These are phyloP conservation scores for Eucalyptus globulus DNA, from an alignment of 345 rosid species.

Conservation along the genomic window DNA sequence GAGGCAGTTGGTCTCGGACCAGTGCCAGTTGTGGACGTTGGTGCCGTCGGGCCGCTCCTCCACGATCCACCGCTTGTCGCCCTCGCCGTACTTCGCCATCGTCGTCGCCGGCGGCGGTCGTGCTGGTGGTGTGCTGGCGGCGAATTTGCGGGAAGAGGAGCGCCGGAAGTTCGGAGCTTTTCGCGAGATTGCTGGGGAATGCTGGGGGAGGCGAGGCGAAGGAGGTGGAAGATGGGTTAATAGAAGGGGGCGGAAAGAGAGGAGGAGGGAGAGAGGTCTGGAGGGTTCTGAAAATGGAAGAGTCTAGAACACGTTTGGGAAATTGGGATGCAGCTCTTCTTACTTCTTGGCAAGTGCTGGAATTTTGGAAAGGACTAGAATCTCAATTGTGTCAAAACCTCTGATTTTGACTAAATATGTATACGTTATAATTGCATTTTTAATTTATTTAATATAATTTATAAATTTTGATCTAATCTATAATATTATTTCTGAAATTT, in stretches of 20 bases:
- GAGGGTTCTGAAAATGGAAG: background rate
- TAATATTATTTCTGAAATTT: too few species aligned
- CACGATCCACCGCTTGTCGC: slow-evolving; percentile 98
- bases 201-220: background rate
- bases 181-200: background rate
- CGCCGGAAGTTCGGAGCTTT: background rate
- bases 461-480: fast-evolving
- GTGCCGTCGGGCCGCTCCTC: slow-evolving; percentile 95
- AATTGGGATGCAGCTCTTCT: background rate
- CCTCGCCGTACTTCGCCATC: slow-evolving; percentile 96
- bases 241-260: background rate
- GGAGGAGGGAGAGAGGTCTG: background rate
- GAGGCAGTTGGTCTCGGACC: slow-evolving; percentile 91
- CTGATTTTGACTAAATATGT: background rate
- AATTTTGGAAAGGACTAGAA: background rate
- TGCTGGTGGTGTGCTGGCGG: background rate
- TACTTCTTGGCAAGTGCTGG: background rate
- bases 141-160: background rate
- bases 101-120: background rate
- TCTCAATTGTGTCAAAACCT: background rate
- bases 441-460: background rate
- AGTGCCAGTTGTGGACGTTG: slow-evolving; percentile 99
- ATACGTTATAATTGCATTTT: too few species aligned
- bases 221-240: background rate
- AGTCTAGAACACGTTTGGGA: background rate